phyloP scores from a whole-genome alignment of 2,329 filamentous ascomycete genomes.

The Chrysoporthe austroafricana region DNA sequence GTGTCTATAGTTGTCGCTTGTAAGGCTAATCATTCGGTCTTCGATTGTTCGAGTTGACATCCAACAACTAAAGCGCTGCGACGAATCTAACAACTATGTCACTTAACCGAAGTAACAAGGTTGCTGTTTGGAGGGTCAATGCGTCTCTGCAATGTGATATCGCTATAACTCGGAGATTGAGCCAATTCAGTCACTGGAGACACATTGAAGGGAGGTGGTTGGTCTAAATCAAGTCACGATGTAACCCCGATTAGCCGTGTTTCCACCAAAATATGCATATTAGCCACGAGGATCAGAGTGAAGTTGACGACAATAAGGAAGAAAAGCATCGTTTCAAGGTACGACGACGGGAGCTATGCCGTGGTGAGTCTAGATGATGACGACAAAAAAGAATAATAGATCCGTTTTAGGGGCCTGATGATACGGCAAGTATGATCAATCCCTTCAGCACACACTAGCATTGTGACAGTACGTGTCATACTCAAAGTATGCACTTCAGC shows the following conservation, averaged over 20 bases:
- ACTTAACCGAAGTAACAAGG: background rate
- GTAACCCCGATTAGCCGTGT: background rate
- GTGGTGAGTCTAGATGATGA: background rate
- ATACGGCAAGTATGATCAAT: background rate
- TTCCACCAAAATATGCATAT: background rate
- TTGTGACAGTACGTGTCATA: too few species aligned
- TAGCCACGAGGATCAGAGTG: background rate
- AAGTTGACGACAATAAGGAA: background rate
- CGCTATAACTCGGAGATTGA: constrained; percentile 2
- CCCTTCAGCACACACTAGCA: too few species aligned
- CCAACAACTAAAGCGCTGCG: background rate
- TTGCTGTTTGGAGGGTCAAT: background rate
- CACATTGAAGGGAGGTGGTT: background rate
- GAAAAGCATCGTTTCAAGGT: background rate
- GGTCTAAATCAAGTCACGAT: background rate
- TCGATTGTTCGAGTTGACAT: background rate
- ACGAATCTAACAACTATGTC: background rate
- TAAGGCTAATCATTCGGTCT: background rate
- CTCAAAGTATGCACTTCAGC: too few species aligned
- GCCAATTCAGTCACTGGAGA: background rate
- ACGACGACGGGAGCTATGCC: background rate
- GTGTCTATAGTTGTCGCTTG: background rate
- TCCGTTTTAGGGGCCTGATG: background rate
- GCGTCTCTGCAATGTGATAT: background rate
- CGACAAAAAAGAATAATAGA: background rate